phyloP scores from a whole-genome alignment of 352 stramenopile species.

The Plasmopara muralis region DNA sequence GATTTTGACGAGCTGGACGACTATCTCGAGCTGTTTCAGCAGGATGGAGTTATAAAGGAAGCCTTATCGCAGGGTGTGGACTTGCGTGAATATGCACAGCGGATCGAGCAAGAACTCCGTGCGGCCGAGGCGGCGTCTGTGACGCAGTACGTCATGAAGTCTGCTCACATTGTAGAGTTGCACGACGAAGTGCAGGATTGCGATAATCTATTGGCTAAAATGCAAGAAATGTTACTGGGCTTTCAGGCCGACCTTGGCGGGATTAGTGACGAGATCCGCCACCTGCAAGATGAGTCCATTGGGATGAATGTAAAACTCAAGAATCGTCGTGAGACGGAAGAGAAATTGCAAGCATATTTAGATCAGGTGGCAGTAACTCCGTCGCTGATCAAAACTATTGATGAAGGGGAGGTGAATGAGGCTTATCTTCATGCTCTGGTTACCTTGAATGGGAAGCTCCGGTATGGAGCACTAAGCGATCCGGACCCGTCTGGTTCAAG shows the following conservation, averaged over 20 bases:
- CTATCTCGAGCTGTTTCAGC: constrained; percentile 92
- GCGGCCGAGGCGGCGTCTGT: constrained; percentile 80
- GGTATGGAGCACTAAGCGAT: constrained; percentile 74
- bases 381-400: constrained; percentile 90
- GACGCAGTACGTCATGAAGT: constrained; percentile 83
- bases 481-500: constrained; percentile 58
- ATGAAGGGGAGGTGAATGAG: constrained; percentile 92
- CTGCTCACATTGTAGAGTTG: constrained; percentile 86
- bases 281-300: constrained; percentile 94
- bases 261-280: constrained; percentile 96
- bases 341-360: constrained; percentile 91
- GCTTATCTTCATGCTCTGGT: constrained; percentile 91
- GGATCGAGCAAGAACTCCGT: constrained; percentile 87
- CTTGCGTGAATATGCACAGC: constrained; percentile 83
- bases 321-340: constrained; percentile 93
- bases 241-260: constrained; percentile 98
- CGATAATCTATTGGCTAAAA: constrained; percentile 93
- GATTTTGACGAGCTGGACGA: constrained; percentile 92
- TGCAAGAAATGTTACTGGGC: constrained; percentile 97
- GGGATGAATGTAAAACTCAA: constrained; percentile 91
- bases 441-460: constrained; percentile 90
- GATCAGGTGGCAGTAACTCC: constrained; percentile 93
- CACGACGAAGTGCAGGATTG: constrained; percentile 94
- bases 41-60: constrained; percentile 90
- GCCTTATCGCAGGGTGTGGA: constrained; percentile 88